Evolutionary conservation across 305 asterid species (phyloP).

Genomic region (Coffea humblotiana): DNA sequence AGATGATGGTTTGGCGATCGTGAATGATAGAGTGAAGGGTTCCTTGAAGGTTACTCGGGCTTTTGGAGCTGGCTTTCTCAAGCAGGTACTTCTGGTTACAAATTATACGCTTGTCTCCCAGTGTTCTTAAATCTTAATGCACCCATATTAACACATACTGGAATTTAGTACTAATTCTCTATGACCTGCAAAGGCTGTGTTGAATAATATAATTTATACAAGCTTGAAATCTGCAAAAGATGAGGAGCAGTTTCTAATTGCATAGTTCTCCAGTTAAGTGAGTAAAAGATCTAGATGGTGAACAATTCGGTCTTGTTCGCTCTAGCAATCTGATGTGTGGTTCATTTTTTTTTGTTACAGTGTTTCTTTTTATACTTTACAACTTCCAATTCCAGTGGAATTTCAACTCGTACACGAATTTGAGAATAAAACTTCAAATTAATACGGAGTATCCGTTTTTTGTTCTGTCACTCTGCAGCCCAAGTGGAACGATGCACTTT

Average conservation of each 20-base stretch:
- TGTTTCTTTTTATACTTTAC: background rate
- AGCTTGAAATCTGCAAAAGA: background rate
- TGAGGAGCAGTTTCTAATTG: background rate
- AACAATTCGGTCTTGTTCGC: background rate
- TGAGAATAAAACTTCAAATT: background rate
- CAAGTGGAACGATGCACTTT: constrained; percentile 87
- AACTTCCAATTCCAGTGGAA: background rate
- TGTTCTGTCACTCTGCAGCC: constrained; percentile 51
- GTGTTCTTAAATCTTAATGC: background rate
- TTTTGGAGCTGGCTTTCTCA: constrained; percentile 94
- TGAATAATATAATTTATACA: too few relatives aligned
- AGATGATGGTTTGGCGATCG: constrained; percentile 67
- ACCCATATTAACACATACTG: background rate
- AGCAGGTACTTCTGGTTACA: constrained; percentile 45
- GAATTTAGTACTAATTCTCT: background rate
- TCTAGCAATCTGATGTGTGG: background rate
- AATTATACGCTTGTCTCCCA: background rate
- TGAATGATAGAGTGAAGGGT: constrained; percentile 80
- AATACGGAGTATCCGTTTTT: background rate
- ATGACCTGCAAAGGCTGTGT: background rate
- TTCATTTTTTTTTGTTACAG: background rate
- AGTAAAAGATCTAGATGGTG: background rate
- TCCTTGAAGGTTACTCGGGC: constrained; percentile 90
- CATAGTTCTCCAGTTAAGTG: background rate
- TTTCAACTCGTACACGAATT: background rate